A percentile compares a stretch with the other conserved stretches of the same genome.
Evolutionary conservation across 2,329 filamentous ascomycete species (phyloP).

Genomic region (Colletotrichum chlorophyti): DNA sequence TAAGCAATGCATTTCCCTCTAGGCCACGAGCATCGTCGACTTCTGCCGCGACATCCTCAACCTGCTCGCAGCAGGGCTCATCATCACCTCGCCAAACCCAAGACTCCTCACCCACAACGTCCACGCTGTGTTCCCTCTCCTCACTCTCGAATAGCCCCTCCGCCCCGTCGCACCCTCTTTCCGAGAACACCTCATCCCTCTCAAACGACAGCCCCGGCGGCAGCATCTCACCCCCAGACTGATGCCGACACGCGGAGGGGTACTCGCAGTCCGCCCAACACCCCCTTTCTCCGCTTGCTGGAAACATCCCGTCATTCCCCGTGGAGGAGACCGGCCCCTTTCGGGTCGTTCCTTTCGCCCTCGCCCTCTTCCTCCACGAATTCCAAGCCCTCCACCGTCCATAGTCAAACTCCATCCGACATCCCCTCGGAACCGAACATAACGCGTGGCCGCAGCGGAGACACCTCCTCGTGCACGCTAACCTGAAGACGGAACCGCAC

Average conservation of each 20-base stretch:
- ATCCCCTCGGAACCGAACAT: slow-evolving; percentile 37
- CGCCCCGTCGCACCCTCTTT: too few species aligned
- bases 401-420: slow-evolving; percentile 42
- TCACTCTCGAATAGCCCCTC: too few species aligned
- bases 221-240: background rate
- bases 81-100: background rate
- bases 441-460: slow-evolving; percentile 45
- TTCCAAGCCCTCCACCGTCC: slow-evolving; percentile 36
- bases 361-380: slow-evolving; percentile 37
- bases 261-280: slow-evolving; percentile 14
- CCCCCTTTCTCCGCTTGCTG: background rate
- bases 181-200: background rate
- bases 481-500: slow-evolving; percentile 36
- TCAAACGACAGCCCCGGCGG: too few species aligned
- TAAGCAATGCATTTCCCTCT: too few species aligned
- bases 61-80: background rate
- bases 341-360: background rate
- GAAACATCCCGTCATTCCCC: background rate
- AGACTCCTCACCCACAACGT: too few species aligned
- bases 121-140: too few species aligned
- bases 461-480: slow-evolving; percentile 44
- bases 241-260: slow-evolving; percentile 10
- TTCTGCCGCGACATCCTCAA: background rate
- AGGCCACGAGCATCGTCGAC: background rate
- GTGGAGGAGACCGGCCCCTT: background rate